A percentile compares a stretch with the other conserved stretches of the same genome.
phyloP scores from a whole-genome alignment of 2,329 filamentous ascomycete genomes.

The Thermochaetoides dissita region DNA sequence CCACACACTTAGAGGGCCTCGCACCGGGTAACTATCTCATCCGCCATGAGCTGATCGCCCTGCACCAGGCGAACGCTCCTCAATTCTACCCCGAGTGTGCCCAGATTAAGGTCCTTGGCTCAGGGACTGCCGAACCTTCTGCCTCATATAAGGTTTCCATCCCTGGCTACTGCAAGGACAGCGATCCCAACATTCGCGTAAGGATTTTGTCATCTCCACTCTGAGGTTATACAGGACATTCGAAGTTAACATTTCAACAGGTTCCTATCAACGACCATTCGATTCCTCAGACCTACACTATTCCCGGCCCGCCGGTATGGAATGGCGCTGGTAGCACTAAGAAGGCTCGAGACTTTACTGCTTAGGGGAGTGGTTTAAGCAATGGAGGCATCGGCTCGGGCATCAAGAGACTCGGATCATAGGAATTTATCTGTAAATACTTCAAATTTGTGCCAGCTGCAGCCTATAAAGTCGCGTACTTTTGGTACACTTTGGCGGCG shows the following conservation, averaged over 20 bases:
- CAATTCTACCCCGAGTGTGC: conserved; percentile 45
- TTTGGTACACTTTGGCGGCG: too few relatives aligned
- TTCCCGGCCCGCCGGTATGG: conserved; percentile 17
- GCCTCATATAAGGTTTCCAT: conserved; percentile 30
- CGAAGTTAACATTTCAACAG: conserved; percentile 5
- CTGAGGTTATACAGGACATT: not conserved
- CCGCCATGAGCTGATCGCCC: conserved; percentile 41
- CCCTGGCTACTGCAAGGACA: conserved; percentile 29
- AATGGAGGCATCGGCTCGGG: too few relatives aligned
- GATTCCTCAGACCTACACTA: conserved; percentile 14
- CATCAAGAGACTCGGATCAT: too few relatives aligned
- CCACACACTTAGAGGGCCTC: conserved; percentile 17
- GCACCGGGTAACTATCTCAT: conserved; percentile 41
- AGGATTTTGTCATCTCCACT: conserved; percentile 10
- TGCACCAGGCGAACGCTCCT: conserved; percentile 35
- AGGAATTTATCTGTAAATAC: too few relatives aligned
- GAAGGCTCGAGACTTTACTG: too few relatives aligned
- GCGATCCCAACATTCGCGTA: conserved; percentile 33
- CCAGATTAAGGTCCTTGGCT: conserved; percentile 36
- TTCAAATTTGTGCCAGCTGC: too few relatives aligned
- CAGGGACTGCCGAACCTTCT: conserved; percentile 29
- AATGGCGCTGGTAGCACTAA: conserved; percentile 6
- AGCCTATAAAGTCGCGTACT: too few relatives aligned
- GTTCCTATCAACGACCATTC: conserved; percentile 17
- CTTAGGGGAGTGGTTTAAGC: too few relatives aligned